Conservation (phyloP, 2,329 filamentous ascomycete species). For the Phoma sp. region DNA sequence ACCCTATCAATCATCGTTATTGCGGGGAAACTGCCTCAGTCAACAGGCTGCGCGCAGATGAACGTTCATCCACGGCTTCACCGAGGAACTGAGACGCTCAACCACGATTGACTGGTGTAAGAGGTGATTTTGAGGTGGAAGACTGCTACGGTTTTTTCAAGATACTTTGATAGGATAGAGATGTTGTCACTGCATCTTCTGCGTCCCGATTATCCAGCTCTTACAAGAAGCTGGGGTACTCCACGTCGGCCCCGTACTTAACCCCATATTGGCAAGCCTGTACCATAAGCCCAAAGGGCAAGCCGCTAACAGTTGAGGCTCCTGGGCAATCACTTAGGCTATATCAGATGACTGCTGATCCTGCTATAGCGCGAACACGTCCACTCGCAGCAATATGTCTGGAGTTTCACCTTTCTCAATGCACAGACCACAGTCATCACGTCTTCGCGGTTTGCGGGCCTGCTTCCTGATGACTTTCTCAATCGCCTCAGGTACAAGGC, state of each 20-base stretch:
- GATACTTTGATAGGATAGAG: too few relatives aligned
- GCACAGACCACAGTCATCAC: slow-evolving; percentile 39
- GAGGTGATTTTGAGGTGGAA: background rate
- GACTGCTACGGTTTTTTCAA: background rate
- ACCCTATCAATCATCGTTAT: background rate
- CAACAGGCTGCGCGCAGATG: slow-evolving; percentile 2
- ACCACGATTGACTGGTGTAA: background rate
- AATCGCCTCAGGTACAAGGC: background rate
- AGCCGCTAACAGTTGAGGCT: slow-evolving; percentile 25
- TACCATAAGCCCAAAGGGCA: slow-evolving; percentile 19
- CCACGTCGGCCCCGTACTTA: background rate
- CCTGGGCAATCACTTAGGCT: slow-evolving; percentile 18
- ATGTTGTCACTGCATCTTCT: too few relatives aligned
- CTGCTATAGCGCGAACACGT: slow-evolving; percentile 32
- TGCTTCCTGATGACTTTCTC: slow-evolving; percentile 41
- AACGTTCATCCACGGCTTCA: background rate
- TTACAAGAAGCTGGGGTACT: background rate
- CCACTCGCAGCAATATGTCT: slow-evolving; percentile 33
- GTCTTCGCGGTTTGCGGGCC: slow-evolving; percentile 42
- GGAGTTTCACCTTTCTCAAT: slow-evolving; percentile 40
- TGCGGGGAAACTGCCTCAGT: slow-evolving; percentile 7
- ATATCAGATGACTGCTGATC: slow-evolving; percentile 31
- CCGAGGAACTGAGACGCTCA: background rate
- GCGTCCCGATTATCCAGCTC: too few relatives aligned
- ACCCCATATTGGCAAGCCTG: background rate